Conservation (phyloP, 1,284 basidiomycete genomes). For the Moniliophthora roreri region DNA sequence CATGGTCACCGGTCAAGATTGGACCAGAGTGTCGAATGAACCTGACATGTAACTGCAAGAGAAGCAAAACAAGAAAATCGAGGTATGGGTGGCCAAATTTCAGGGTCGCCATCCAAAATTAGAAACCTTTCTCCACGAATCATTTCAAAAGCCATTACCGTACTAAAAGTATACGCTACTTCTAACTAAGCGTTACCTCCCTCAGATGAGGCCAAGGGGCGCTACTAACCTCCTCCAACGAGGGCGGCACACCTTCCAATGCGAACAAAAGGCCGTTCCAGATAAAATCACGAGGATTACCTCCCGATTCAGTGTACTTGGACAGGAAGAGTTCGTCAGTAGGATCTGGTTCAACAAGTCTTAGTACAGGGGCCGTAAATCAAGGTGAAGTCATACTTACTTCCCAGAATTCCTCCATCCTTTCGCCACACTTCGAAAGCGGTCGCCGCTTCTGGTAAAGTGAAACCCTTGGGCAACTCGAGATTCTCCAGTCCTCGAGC, state of each 20-base stretch:
- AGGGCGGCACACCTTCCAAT: conserved; percentile 24
- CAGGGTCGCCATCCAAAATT: too few species aligned
- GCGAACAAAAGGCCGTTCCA: conserved; percentile 64
- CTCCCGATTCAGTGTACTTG: conserved; percentile 71
- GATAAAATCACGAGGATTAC: conserved; percentile 74
- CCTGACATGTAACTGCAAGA: too few species aligned
- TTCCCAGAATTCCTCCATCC: conserved; percentile 46
- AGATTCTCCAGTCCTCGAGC: conserved; percentile 50
- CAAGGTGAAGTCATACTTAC: conserved; percentile 34
- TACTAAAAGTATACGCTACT: neutral
- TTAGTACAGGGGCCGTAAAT: conserved; percentile 8
- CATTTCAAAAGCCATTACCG: too few species aligned
- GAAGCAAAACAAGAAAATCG: too few species aligned
- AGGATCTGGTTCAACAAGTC: conserved; percentile 34
- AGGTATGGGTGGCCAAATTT: too few species aligned
- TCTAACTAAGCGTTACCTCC: conserved; percentile 5
- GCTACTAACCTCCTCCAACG: neutral
- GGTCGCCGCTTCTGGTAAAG: conserved; percentile 60
- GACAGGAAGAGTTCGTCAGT: conserved; percentile 70
- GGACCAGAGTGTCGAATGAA: neutral
- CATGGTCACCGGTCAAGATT: conserved; percentile 1
- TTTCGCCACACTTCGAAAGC: conserved; percentile 73
- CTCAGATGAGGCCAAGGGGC: conserved; percentile 11
- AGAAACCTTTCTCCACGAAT: too few species aligned
- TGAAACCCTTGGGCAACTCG: conserved; percentile 57